Evolutionary conservation across 495 filamentous ascomycete genomes (phyloP).

Genomic region (Penicillium robsamsonii): DNA sequence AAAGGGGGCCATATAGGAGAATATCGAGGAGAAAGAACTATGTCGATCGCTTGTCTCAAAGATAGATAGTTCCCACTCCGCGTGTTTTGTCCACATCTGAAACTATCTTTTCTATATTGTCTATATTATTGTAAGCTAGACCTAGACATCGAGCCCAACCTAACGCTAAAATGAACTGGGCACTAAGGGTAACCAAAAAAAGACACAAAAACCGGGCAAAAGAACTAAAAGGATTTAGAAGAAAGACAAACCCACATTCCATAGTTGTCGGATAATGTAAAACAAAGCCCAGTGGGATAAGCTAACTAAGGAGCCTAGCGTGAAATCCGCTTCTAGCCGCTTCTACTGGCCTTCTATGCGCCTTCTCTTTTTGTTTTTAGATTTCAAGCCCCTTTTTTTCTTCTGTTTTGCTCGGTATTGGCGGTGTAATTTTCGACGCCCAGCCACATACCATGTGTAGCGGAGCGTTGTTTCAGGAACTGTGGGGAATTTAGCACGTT

Average conservation of each 20-base stretch:
- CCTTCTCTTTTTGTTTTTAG: conserved; percentile 12
- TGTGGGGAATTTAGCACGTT: conserved; percentile 28
- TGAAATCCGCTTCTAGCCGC: conserved; percentile 5
- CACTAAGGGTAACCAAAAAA: neutral
- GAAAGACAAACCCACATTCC: neutral
- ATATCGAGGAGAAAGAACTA: neutral
- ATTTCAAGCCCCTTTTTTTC: conserved; percentile 6
- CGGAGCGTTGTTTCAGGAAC: conserved; percentile 29
- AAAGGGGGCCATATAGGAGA: neutral
- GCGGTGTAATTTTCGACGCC: conserved; percentile 6
- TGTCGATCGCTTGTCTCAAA: conserved; percentile 13
- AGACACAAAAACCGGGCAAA: neutral
- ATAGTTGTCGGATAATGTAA: conserved; percentile 7
- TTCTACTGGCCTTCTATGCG: conserved; percentile 8
- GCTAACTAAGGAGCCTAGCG: neutral
- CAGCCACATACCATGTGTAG: conserved; percentile 21
- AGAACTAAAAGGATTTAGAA: neutral
- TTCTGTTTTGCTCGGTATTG: conserved; percentile 5
- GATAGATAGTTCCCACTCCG: neutral
- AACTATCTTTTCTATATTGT: conserved; percentile 6
- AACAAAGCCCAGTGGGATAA: conserved; percentile 5
- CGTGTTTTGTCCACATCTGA: conserved; percentile 10
- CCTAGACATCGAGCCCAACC: neutral
- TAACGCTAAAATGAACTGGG: neutral
- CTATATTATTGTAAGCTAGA: conserved; percentile 4